A percentile compares a stretch with the other conserved stretches of the same genome.
Evolutionary conservation across 2,329 filamentous ascomycete genomes (phyloP).

Genomic region (Zasmidium citrigriseum): DNA sequence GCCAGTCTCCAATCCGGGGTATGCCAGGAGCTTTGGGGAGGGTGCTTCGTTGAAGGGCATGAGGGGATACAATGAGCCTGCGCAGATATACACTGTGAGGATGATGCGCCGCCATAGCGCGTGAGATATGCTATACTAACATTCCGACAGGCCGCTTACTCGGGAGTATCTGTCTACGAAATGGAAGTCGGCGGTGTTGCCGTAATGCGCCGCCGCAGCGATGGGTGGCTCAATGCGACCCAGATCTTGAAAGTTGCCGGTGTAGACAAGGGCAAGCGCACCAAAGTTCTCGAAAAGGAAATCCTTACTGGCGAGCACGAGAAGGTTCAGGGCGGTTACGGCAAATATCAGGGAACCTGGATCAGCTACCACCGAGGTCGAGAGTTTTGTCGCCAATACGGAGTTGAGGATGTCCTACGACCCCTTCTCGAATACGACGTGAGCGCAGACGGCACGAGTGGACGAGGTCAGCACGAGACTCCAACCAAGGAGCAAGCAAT

Average conservation of each 20-base stretch:
- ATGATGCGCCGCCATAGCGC: neutral
- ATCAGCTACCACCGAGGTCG: conserved; percentile 90
- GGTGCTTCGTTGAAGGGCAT: conserved; percentile 23
- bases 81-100: conserved; percentile 53
- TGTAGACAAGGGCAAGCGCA: conserved; percentile 95
- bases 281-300: conserved; percentile 97
- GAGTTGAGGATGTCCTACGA: conserved; percentile 73
- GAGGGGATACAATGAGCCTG: conserved; percentile 36
- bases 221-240: conserved; percentile 96
- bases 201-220: conserved; percentile 92
- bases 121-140: conserved; percentile 11
- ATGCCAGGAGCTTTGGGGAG: conserved; percentile 35
- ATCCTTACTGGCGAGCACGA: conserved; percentile 95
- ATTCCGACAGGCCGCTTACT: conserved; percentile 73
- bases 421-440: conserved; percentile 80
- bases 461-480: conserved; percentile 80
- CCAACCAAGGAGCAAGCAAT: conserved; percentile 98
- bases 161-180: conserved; percentile 94
- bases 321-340: conserved; percentile 97
- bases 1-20: conserved; percentile 41
- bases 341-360: conserved; percentile 99
- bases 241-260: conserved; percentile 97
- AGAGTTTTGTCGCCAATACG: conserved; percentile 81
- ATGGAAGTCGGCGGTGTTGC: conserved; percentile 94
- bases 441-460: conserved; percentile 69